These are phyloP conservation scores for Leccinum fibrillosum DNA, from an alignment of 768 basidiomycete genomes.

Conservation along the genomic window DNA sequence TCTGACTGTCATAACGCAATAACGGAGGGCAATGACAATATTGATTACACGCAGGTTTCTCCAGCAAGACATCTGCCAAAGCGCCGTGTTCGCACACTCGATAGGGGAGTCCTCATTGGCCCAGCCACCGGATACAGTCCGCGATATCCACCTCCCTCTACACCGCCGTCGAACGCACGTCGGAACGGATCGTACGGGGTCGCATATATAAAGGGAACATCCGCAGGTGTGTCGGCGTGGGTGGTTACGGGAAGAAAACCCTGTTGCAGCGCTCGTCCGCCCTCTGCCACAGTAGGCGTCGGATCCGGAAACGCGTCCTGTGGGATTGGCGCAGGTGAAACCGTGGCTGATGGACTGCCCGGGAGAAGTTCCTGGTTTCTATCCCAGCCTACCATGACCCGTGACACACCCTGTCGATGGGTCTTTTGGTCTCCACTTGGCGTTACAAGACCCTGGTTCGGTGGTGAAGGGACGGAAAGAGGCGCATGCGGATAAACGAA, in stretches of 20 bases:
- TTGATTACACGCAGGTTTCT: slow-evolving; percentile 13
- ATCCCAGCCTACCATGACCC: slow-evolving; percentile 17
- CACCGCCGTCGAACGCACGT: slow-evolving; percentile 11
- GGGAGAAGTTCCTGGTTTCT: slow-evolving; percentile 18
- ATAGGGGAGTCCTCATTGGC: slow-evolving; percentile 1
- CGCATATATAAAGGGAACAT: slow-evolving; percentile 1
- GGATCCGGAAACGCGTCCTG: slow-evolving; percentile 24
- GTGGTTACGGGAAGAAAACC: not conserved
- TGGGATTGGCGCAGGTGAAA: slow-evolving; percentile 11
- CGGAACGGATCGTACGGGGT: slow-evolving; percentile 23
- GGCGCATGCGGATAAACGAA: not conserved
- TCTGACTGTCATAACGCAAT: not conserved
- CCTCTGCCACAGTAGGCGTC: slow-evolving; percentile 5
- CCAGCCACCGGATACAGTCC: slow-evolving; percentile 9
- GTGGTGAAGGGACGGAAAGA: not conserved
- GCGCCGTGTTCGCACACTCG: slow-evolving; percentile 10
- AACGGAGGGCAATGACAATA: not conserved
- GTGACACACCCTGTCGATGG: not conserved
- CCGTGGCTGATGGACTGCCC: not conserved
- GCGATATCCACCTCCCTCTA: not conserved
- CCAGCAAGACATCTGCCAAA: slow-evolving; percentile 16
- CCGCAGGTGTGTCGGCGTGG: not conserved
- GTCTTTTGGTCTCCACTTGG: slow-evolving; percentile 1
- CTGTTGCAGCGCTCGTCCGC: not conserved
- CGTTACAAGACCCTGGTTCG: not conserved